These are phyloP conservation scores for Apiosordaria backusii DNA, from an alignment of 495 filamentous ascomycete species.

Conservation along the genomic window DNA sequence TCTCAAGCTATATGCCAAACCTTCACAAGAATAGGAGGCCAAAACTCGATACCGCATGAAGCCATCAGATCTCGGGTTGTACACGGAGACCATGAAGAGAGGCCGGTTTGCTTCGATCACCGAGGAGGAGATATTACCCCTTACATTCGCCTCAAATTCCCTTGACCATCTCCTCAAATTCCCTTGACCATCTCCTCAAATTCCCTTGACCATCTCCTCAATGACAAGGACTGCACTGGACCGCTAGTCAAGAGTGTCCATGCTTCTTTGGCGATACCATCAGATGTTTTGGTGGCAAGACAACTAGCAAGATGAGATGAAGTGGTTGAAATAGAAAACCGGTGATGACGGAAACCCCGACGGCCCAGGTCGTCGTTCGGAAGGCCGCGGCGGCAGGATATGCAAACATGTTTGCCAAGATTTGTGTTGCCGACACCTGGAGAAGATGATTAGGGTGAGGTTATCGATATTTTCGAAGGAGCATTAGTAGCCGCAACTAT, in stretches of 20 bases:
- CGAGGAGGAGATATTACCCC: neutral
- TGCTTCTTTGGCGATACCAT: no score
- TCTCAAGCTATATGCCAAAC: neutral
- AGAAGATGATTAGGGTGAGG: neutral
- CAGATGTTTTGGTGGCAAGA: no score
- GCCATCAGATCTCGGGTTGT: neutral
- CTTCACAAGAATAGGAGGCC: neutral
- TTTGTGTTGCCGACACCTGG: neutral
- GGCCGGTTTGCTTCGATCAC: neutral
- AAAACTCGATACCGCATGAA: neutral
- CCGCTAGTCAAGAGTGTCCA: no score
- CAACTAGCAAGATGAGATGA: no score
- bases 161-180: no score
- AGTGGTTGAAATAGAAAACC: no score
- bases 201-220: no score
- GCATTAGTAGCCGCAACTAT: no score
- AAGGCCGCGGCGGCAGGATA: neutral
- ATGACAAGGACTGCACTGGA: no score
- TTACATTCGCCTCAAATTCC: neutral
- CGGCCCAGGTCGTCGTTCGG: neutral
- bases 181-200: no score
- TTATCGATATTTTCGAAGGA: no score
- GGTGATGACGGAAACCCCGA: neutral
- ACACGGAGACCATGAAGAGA: neutral
- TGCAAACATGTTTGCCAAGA: neutral